Percentiles rank a stretch among this genome's conserved stretches.
Evolutionary conservation across 805 yeast species (phyloP).

Genomic region (Wickerhamomyces bisporus): DNA sequence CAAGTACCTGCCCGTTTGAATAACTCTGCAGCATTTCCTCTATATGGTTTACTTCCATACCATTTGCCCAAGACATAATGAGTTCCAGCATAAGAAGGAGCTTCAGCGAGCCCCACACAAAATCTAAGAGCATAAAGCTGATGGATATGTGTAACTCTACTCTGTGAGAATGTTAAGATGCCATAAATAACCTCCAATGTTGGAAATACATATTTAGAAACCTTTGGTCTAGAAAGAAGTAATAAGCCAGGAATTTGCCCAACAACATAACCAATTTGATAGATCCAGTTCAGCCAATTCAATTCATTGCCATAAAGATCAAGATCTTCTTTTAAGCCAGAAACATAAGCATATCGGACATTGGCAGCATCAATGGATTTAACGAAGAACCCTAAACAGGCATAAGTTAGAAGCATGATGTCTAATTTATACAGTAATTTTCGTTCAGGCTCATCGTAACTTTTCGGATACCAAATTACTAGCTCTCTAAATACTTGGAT

Average conservation of each 20-base stretch:
- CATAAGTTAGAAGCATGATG: conserved; percentile 8
- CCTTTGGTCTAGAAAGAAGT: conserved; percentile 39
- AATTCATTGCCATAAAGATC: conserved; percentile 56
- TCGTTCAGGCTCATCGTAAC: conserved; percentile 3
- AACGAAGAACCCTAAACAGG: conserved; percentile 23
- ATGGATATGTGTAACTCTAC: conserved; percentile 1
- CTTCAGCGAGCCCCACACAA: conserved; percentile 39
- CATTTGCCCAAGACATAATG: conserved; percentile 44
- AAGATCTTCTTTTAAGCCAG: conserved; percentile 52
- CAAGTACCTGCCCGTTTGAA: conserved; percentile 1
- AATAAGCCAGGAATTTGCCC: conserved; percentile 6
- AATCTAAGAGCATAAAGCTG: conserved; percentile 51
- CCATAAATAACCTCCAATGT: conserved; percentile 41
- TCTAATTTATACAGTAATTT: conserved; percentile 6
- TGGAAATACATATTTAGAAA: conserved; percentile 27
- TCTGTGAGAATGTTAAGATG: conserved; percentile 7
- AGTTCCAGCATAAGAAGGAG: conserved; percentile 40
- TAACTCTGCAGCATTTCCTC: conserved; percentile 36
- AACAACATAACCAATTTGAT: conserved; percentile 5
- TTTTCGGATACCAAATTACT: conserved; percentile 7
- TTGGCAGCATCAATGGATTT: conserved; percentile 57
- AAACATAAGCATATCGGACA: conserved; percentile 52
- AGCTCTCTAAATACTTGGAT: neutral
- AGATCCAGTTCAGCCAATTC: conserved; percentile 15
- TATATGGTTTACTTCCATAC: conserved; percentile 24